Conservation (phyloP, 176 grass and related monocot species). For the Ampelocalamus luodianensis region DNA sequence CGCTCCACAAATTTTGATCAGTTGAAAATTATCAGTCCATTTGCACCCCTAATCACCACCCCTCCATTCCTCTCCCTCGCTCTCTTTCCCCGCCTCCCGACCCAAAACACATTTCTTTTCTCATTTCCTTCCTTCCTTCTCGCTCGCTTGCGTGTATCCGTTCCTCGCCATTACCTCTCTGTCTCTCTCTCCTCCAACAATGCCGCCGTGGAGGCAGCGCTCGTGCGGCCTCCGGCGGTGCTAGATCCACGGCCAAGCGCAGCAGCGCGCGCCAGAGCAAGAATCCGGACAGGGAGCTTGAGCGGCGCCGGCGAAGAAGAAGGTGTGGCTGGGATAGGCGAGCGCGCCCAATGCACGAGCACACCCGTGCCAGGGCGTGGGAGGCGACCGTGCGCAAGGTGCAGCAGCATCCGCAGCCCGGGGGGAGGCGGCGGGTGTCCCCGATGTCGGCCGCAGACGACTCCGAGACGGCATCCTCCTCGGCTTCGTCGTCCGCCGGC, state of each 20-base stretch:
- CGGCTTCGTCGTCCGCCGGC: conserved; percentile 37
- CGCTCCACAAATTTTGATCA: no score
- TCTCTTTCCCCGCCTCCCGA: background rate
- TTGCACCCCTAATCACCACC: no score
- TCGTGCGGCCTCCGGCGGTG: conserved; percentile 23
- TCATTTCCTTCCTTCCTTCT: conserved; percentile 36
- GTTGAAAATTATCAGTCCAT: no score
- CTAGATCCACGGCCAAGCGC: conserved; percentile 34
- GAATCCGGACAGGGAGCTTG: background rate
- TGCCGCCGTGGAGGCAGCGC: conserved; percentile 51
- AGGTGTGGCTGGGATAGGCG: conserved; percentile 30
- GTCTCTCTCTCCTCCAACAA: background rate
- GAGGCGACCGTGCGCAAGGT: conserved; percentile 60
- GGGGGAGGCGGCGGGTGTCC: conserved; percentile 47
- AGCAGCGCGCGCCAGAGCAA: background rate
- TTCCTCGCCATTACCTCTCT: conserved; percentile 3
- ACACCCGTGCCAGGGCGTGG: conserved; percentile 59
- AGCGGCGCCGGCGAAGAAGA: background rate
- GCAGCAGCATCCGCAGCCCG: conserved; percentile 53
- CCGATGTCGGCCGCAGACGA: conserved; percentile 58
- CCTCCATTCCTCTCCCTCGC: background rate
- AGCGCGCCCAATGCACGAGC: conserved; percentile 61
- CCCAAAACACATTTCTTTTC: conserved; percentile 44
- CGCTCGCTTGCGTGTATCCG: conserved; percentile 41
- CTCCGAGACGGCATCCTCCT: conserved; percentile 49